Evolutionary conservation across 345 rosid species (phyloP).

Genomic region (Psidium friedrichsthalianum): DNA sequence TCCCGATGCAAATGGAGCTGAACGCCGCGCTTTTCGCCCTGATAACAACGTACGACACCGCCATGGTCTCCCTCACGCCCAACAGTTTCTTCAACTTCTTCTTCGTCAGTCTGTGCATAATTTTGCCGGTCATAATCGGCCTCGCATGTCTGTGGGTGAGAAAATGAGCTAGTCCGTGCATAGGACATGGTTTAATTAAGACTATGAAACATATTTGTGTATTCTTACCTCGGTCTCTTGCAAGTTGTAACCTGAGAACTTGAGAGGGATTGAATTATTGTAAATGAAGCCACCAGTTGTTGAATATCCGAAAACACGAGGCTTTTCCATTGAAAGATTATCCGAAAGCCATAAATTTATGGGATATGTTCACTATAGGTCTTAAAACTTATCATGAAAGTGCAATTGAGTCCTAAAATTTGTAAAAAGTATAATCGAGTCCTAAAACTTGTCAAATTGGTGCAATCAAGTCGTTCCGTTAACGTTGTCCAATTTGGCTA

Average conservation of each 20-base stretch:
- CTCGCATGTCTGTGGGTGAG: not conserved
- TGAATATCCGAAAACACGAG: not conserved
- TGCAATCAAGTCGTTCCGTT: no score
- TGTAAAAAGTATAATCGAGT: no score
- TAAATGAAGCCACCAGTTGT: not conserved
- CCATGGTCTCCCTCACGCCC: not conserved
- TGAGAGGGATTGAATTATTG: not conserved
- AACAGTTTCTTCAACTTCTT: accelerated
- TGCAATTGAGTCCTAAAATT: no score
- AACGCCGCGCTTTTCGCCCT: not conserved
- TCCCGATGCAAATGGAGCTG: not conserved
- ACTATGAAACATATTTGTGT: not conserved
- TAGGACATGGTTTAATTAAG: not conserved
- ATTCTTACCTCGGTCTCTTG: not conserved
- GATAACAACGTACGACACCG: not conserved
- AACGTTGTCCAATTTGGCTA: no score
- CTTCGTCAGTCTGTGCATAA: not conserved
- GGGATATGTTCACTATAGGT: no score
- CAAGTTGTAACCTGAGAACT: not conserved
- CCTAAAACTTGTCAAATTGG: no score
- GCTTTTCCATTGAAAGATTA: no score
- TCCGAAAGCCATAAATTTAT: no score
- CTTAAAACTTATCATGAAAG: no score
- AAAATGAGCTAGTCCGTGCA: not conserved
- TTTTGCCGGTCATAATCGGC: not conserved